Conservation (phyloP, 331 rosid species). For the Rosa hybrid region DNA sequence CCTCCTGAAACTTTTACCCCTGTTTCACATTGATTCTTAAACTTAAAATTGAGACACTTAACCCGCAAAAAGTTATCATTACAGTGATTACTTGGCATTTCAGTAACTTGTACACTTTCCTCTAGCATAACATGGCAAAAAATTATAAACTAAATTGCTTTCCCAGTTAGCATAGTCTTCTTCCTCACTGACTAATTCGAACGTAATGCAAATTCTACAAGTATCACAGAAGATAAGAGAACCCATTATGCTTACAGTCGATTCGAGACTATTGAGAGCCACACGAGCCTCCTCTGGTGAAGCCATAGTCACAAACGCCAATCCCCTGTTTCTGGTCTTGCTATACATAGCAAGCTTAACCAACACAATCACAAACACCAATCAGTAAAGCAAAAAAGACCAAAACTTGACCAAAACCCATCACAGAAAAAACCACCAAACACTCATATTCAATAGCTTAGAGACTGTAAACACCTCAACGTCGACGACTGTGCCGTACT, state of each 20-base stretch:
- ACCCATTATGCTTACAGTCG: conserved; percentile 59
- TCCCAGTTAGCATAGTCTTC: neutral
- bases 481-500: conserved; percentile 67
- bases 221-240: neutral
- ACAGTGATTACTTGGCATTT: neutral
- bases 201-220: neutral
- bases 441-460: neutral
- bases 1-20: neutral
- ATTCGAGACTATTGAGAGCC: conserved; percentile 66
- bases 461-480: conserved; percentile 60
- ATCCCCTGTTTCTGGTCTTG: conserved; percentile 75
- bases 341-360: conserved; percentile 75
- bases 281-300: conserved; percentile 76
- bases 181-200: neutral
- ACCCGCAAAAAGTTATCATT: neutral
- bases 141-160: neutral
- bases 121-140: neutral
- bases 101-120: neutral
- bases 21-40: neutral
- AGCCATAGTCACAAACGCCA: conserved; percentile 92
- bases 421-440: neutral
- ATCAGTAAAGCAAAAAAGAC: conserved; percentile 23
- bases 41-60: neutral
- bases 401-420: conserved; percentile 17
- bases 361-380: conserved; percentile 24